A percentile compares a stretch with the other conserved stretches of the same genome.
Evolutionary conservation across 2,329 filamentous ascomycete species (phyloP).

Genomic region (Penicillium corylophilum): DNA sequence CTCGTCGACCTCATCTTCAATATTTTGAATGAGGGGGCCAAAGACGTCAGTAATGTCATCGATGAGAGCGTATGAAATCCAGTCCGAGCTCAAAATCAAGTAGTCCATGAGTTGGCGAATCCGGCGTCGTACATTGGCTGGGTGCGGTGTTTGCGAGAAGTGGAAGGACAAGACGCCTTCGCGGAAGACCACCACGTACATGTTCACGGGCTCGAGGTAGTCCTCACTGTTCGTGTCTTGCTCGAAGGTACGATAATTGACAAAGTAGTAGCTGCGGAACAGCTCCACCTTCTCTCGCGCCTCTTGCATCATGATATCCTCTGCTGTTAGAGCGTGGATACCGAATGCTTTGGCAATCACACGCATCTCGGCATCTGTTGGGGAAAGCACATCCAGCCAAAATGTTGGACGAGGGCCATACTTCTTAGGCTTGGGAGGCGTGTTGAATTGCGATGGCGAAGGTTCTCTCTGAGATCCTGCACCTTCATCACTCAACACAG

Average conservation of each 20-base stretch:
- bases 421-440: slow-evolving; percentile 42
- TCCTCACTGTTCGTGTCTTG: slow-evolving; percentile 87
- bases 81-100: slow-evolving; percentile 87
- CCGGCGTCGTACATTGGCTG: slow-evolving; percentile 89
- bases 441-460: slow-evolving; percentile 23
- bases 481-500: slow-evolving; percentile 35
- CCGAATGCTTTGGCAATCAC: slow-evolving; percentile 88
- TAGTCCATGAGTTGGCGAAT: slow-evolving; percentile 94
- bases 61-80: slow-evolving; percentile 97
- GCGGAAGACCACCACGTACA: slow-evolving; percentile 95
- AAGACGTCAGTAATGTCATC: slow-evolving; percentile 99
- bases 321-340: slow-evolving; percentile 90
- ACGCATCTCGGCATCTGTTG: slow-evolving; percentile 94
- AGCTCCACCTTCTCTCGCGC: slow-evolving; percentile 97
- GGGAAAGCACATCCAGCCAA: slow-evolving; percentile 91
- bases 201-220: slow-evolving; percentile 92
- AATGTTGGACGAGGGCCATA: slow-evolving; percentile 87
- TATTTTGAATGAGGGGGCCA: slow-evolving; percentile 83
- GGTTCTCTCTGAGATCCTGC: slow-evolving; percentile 30
- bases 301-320: slow-evolving; percentile 97
- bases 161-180: slow-evolving; percentile 96
- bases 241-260: slow-evolving; percentile 97
- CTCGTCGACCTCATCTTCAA: slow-evolving; percentile 94
- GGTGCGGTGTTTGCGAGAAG: slow-evolving; percentile 92
- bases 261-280: slow-evolving; percentile 97